These are phyloP conservation scores for Fonsecaea erecta DNA, from an alignment of 2,329 filamentous ascomycete species.

Conservation along the genomic window DNA sequence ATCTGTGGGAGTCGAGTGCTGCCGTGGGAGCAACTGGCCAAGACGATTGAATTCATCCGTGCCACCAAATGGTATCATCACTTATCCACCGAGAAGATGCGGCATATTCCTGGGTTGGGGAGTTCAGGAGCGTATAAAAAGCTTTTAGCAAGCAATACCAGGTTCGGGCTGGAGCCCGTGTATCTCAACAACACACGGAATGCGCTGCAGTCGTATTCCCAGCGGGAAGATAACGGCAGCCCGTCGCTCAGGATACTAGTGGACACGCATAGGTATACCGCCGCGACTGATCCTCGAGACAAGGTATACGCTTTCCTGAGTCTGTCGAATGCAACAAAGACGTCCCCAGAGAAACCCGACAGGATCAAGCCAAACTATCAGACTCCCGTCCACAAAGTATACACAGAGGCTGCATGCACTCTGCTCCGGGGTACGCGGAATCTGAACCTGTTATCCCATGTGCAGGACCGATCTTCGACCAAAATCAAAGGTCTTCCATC, in stretches of 20 bases:
- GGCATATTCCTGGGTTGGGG: conserved; percentile 5
- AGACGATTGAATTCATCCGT: conserved; percentile 17
- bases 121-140: conserved; percentile 7
- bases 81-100: conserved; percentile 14
- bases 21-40: conserved; percentile 11
- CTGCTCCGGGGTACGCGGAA: conserved; percentile 3
- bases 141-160: conserved; percentile 9
- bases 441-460: conserved; percentile 14
- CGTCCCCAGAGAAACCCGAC: background rate
- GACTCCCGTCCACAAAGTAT: conserved; percentile 11
- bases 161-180: conserved; percentile 15
- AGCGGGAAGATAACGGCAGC: background rate
- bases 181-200: conserved; percentile 16
- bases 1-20: conserved; percentile 12
- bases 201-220: conserved; percentile 7
- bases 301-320: conserved; percentile 21
- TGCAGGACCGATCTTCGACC: conserved; percentile 12
- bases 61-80: conserved; percentile 20
- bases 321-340: background rate
- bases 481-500: conserved; percentile 16
- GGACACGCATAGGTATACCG: conserved; percentile 17
- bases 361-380: conserved; percentile 17
- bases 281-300: conserved; percentile 15
- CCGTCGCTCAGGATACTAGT: conserved; percentile 11
- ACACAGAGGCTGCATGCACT: conserved; percentile 14